Conservation (phyloP, 140 eudicot genomes). For the Anethum foeniculum region DNA sequence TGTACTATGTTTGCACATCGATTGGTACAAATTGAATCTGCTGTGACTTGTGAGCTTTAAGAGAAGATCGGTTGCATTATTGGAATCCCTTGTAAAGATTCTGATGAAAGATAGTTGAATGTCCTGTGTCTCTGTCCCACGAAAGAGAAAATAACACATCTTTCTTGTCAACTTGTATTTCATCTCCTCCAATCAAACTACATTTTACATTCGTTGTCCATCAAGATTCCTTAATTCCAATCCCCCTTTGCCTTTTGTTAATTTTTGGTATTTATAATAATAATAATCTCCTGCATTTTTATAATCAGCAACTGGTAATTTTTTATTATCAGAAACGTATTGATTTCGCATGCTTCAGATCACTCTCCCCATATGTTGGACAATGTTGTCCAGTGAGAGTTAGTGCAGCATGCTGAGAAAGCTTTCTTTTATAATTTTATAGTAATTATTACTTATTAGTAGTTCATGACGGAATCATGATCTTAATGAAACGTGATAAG, state of each 20-base stretch:
- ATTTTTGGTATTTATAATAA: background rate
- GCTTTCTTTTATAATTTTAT: too few species aligned
- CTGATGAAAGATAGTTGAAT: constrained; percentile 6
- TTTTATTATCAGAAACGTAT: background rate
- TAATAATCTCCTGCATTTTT: background rate
- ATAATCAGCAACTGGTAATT: background rate
- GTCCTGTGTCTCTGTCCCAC: constrained; percentile 18
- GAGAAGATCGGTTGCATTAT: constrained; percentile 5
- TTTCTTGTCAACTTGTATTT: constrained; percentile 36
- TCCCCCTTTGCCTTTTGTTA: background rate
- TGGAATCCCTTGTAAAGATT: constrained; percentile 5
- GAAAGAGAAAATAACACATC: constrained; percentile 5
- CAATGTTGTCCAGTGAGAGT: background rate
- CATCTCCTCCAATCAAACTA: background rate
- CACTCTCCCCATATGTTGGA: background rate
- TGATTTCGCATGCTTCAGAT: background rate
- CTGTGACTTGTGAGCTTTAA: background rate
- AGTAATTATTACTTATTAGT: too few species aligned
- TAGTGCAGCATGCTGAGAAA: background rate
- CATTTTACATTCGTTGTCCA: constrained; percentile 10
- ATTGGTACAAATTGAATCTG: background rate
- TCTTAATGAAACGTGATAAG: too few species aligned
- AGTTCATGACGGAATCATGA: too few species aligned
- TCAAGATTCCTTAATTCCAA: constrained; percentile 23
- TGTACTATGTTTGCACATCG: too few species aligned